Evolutionary conservation across 1,284 basidiomycete genomes (phyloP), one percentile per base, ranked within the genome.

Genomic region (Leucoagaricus sp.): DNA sequence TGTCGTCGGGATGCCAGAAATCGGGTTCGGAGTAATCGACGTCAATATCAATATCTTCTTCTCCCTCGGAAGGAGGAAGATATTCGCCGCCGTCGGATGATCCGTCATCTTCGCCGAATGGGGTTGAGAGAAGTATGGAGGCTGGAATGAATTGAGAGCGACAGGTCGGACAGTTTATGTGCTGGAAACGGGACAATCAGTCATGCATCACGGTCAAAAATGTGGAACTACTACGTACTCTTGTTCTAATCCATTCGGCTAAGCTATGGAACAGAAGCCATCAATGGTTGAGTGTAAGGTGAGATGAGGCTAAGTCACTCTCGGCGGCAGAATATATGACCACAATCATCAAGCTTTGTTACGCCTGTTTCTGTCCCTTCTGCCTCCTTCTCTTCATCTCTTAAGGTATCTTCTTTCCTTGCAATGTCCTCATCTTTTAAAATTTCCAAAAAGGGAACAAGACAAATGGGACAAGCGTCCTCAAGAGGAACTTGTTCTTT

Each of bases 121-220:
- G 68, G 0, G 80, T n/a, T n/a, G n/a, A n/a, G 78, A 15, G 66
- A 69, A 53, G 87, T 76, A 54, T 82, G 76, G 23, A 29, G n/a
- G n/a, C 4, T 13, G 49, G 55, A 26, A 85, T 71, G 68, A 88
- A 88, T 7, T 72, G 67, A 57, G 82, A 72, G 38, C 86, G 74
- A 66, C 87, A 89, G 7, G 84, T 80, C 10, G 86, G 87, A 60
- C 87, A 89, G 60, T 75, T 87, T n/a, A 86, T 86, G 63, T 87
- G 85, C 85, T 87, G 60, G 3, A 23, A 25, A 64, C 40, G 31
- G 21, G 49, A 48, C 47, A 19, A 33, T 44, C 21, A 23, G 41
- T 51, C 41, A n/a, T 23, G 49, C n/a, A 38, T 26, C 42, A 36
- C 60, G 60, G 25, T 38, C 33, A 21, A 25, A 15, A 45, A 34